Conservation (phyloP, 108 stramenopile species). For the Cyclotella cryptica region DNA sequence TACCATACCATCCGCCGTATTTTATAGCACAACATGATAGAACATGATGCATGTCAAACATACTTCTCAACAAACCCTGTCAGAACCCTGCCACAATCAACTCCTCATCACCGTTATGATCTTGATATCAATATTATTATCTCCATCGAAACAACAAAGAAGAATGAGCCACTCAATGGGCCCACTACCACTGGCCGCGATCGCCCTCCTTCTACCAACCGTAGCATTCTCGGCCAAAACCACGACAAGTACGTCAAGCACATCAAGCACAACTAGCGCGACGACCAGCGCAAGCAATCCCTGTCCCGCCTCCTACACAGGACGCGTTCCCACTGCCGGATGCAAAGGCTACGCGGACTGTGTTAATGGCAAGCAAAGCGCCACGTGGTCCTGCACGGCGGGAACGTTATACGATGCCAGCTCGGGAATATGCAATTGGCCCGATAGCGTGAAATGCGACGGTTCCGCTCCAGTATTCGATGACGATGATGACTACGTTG, state of each 20-base stretch:
- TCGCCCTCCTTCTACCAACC: constrained; percentile 14
- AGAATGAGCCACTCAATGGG: neutral
- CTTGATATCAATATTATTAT: no score
- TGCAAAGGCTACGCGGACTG: constrained; percentile 39
- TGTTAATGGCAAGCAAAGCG: constrained; percentile 5
- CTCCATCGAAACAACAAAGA: no score
- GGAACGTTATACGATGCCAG: constrained; percentile 29
- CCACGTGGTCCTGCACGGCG: constrained; percentile 1
- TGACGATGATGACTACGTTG: neutral
- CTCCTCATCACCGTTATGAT: no score
- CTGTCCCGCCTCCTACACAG: constrained; percentile 22
- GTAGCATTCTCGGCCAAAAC: neutral
- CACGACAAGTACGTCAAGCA: neutral
- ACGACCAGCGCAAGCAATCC: neutral
- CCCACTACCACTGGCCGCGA: neutral
- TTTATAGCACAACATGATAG: neutral
- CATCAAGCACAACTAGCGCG: neutral
- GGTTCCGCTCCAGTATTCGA: neutral
- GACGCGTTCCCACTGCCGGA: constrained; percentile 18
- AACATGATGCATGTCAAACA: neutral
- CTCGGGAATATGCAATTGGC: constrained; percentile 34
- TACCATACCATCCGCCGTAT: no score
- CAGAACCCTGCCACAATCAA: no score
- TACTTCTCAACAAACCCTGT: neutral
- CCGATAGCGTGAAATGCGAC: constrained; percentile 10